These are phyloP conservation scores for Lachnellula arida DNA, from an alignment of 2,329 filamentous ascomycete species.

Conservation along the genomic window DNA sequence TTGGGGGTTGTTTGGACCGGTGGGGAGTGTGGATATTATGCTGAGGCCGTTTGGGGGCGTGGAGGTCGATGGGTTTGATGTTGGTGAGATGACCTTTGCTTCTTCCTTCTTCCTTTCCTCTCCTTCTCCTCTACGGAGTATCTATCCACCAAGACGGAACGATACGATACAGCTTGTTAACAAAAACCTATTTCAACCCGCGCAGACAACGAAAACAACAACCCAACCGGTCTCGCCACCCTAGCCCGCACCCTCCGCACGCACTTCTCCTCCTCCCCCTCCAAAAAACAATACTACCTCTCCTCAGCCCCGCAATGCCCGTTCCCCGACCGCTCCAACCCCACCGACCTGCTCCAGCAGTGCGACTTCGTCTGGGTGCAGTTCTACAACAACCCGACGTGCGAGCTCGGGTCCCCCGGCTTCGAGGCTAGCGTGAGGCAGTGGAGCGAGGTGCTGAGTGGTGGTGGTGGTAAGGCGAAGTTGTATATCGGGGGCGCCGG, in stretches of 20 bases:
- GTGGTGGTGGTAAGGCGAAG: conserved; percentile 17
- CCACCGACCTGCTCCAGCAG: conserved; percentile 28
- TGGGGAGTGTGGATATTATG: conserved; percentile 17
- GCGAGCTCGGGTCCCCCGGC: conserved; percentile 28
- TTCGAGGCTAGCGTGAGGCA: conserved; percentile 27
- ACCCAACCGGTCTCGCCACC: conserved; percentile 24
- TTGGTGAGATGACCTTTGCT: conserved; percentile 22
- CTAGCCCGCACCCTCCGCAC: conserved; percentile 32
- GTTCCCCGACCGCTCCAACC: conserved; percentile 34
- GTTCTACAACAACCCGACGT: conserved; percentile 39
- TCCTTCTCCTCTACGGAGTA: neutral
- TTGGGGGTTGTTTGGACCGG: conserved; percentile 35
- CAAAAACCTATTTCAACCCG: too few relatives aligned
- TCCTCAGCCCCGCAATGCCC: conserved; percentile 38
- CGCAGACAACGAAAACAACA: conserved; percentile 33
- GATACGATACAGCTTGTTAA: neutral
- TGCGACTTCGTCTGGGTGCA: conserved; percentile 39
- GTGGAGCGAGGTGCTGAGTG: conserved; percentile 31
- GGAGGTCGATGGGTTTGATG: conserved; percentile 35
- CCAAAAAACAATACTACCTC: conserved; percentile 33
- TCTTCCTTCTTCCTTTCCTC: neutral
- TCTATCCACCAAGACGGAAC: neutral
- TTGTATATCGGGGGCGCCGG: conserved; percentile 35
- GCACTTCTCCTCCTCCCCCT: conserved; percentile 10
- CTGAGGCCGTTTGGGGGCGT: conserved; percentile 33